phyloP scores from a whole-genome alignment of 176 grass and related monocot genomes.

The Tillandsia fasciculata region DNA sequence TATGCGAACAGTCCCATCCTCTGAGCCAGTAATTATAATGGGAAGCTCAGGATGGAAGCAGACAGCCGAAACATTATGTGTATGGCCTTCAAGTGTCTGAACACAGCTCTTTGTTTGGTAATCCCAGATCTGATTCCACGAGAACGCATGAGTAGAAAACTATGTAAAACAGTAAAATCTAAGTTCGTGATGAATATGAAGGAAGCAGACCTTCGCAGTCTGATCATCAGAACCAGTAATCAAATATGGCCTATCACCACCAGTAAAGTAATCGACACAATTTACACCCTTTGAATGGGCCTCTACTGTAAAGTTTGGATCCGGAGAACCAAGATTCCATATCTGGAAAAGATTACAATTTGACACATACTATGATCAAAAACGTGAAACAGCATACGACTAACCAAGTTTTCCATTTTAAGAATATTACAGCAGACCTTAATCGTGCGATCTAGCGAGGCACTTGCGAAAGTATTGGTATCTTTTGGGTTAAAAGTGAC shows the following conservation, averaged over 20 bases:
- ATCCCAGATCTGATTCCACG: slow-evolving; percentile 83
- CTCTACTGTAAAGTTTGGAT: slow-evolving; percentile 96
- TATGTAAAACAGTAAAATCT: slow-evolving; percentile 7
- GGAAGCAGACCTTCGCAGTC: slow-evolving; percentile 80
- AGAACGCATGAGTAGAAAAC: slow-evolving; percentile 15
- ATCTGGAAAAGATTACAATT: slow-evolving; percentile 44
- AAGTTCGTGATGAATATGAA: slow-evolving; percentile 1
- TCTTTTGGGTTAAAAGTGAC: slow-evolving; percentile 98
- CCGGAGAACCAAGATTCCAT: slow-evolving; percentile 98
- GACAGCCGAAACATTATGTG: slow-evolving; percentile 94
- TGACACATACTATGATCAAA: background rate
- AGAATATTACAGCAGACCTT: slow-evolving; percentile 40
- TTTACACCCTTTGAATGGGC: slow-evolving; percentile 97
- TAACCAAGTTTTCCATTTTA: background rate
- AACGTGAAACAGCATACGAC: background rate
- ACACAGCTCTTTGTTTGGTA: slow-evolving; percentile 99
- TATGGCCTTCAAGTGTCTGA: slow-evolving; percentile 97
- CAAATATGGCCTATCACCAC: slow-evolving; percentile 93
- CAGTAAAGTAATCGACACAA: slow-evolving; percentile 98
- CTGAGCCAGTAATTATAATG: slow-evolving; percentile 96
- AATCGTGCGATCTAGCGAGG: slow-evolving; percentile 92
- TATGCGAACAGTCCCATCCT: slow-evolving; percentile 93
- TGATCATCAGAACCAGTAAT: slow-evolving; percentile 99
- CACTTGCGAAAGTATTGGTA: slow-evolving; percentile 95
- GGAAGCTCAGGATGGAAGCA: slow-evolving; percentile 99